phyloP scores from a whole-genome alignment of 2,329 filamentous ascomycete genomes.

The Arthrocladium fulminans region DNA sequence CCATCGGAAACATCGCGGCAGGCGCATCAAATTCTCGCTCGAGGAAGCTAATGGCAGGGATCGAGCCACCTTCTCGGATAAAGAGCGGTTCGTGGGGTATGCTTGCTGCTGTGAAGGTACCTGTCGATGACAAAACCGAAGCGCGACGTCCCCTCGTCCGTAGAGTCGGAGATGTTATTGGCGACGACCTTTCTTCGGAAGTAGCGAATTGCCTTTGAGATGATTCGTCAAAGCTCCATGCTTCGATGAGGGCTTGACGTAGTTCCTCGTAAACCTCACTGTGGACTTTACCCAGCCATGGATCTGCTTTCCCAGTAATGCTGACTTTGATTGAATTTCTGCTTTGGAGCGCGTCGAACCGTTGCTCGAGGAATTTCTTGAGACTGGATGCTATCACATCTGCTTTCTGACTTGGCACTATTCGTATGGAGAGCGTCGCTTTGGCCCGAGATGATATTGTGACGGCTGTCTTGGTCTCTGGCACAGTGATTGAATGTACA shows the following conservation, averaged over 20 bases:
- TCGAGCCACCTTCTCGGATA: constrained; percentile 90
- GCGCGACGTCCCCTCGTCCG: constrained; percentile 24
- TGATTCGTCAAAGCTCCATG: constrained; percentile 53
- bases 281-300: constrained; percentile 86
- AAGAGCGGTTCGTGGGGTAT: constrained; percentile 47
- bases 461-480: constrained; percentile 76
- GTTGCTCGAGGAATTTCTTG: constrained; percentile 55
- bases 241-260: constrained; percentile 72
- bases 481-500: constrained; percentile 86
- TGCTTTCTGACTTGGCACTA: constrained; percentile 89
- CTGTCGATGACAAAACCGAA: constrained; percentile 30
- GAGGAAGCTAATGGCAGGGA: constrained; percentile 81
- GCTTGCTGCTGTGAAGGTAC: constrained; percentile 18
- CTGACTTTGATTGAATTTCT: constrained; percentile 72
- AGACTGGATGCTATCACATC: constrained; percentile 63
- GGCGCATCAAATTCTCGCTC: constrained; percentile 21
- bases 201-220: constrained; percentile 24
- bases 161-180: constrained; percentile 19
- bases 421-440: constrained; percentile 77
- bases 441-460: constrained; percentile 85
- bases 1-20: constrained; percentile 61
- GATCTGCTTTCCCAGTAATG: constrained; percentile 88
- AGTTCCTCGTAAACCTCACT: constrained; percentile 88
- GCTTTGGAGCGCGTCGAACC: constrained; percentile 67
- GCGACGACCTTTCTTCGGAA: constrained; percentile 24